These are phyloP conservation scores for Aurifilum marmelostoma DNA, from an alignment of 2,329 filamentous ascomycete species.

Conservation along the genomic window DNA sequence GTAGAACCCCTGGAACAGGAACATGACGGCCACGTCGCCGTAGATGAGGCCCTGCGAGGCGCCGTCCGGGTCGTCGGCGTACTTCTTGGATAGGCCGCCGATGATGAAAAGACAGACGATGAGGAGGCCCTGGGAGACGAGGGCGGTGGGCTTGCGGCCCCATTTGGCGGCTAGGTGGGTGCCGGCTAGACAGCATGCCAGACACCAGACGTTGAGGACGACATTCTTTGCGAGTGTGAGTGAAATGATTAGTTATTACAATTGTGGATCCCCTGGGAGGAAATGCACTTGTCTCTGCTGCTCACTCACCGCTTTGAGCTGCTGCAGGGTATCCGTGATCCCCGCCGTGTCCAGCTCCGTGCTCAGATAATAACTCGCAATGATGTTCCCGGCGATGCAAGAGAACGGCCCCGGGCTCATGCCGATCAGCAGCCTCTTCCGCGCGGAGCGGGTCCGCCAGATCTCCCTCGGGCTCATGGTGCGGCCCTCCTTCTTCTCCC, in stretches of 20 bases:
- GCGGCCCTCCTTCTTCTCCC: slow-evolving; percentile 46
- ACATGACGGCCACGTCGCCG: slow-evolving; percentile 51
- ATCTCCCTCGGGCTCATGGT: slow-evolving; percentile 43
- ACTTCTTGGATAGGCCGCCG: slow-evolving; percentile 51
- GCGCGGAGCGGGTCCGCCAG: slow-evolving; percentile 40
- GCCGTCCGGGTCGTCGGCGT: slow-evolving; percentile 36
- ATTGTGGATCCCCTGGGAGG: too few relatives aligned
- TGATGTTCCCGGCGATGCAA: slow-evolving; percentile 44
- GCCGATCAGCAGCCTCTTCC: slow-evolving; percentile 45
- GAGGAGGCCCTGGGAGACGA: slow-evolving; percentile 43
- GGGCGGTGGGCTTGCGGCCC: slow-evolving; percentile 49
- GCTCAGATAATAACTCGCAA: slow-evolving; percentile 47
- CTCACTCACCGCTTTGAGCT: slow-evolving; percentile 44
- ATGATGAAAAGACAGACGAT: slow-evolving; percentile 54
- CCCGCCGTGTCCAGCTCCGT: slow-evolving; percentile 49
- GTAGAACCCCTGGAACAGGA: slow-evolving; percentile 56
- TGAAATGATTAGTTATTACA: too few relatives aligned
- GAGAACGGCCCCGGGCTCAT: slow-evolving; percentile 39
- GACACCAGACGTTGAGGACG: slow-evolving; percentile 54
- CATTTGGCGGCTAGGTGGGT: slow-evolving; percentile 46
- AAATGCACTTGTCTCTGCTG: too few relatives aligned
- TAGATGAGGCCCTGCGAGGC: slow-evolving; percentile 40
- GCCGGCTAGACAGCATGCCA: slow-evolving; percentile 46
- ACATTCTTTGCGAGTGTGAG: slow-evolving; percentile 43
- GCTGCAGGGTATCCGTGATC: slow-evolving; percentile 45